Evolutionary conservation across 2,329 filamentous ascomycete genomes (phyloP), one percentile per base, ranked within the genome.

Genomic region (Botrytis medusae): DNA sequence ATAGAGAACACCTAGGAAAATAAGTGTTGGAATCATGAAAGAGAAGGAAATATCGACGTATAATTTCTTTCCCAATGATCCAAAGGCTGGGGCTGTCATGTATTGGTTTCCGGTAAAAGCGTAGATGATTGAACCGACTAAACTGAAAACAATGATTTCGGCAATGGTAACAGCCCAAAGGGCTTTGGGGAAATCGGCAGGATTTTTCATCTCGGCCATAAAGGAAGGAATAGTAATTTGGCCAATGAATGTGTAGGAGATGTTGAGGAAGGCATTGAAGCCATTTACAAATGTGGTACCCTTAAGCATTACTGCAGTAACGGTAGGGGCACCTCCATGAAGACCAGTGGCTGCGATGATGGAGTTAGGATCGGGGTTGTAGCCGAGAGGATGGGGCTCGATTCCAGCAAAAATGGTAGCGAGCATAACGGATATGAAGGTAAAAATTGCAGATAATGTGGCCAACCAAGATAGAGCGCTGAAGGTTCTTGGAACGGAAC

Each of bases 161-260:
- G 92, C 92, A 76, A 97, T 92, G 18, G 95, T 97, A 75, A 97
- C 94, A 2, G 91, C 92, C 89, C 94, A 97, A 1, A 98, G 88
- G 2, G 95, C 93, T 83, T 98, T 98, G 78, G 94, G 94, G 80
- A 98, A 98, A 77, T 98, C 95, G 73, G 88, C 90, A 2, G 89
- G 88, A 42, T 90, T 86, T 73, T 85, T 92, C 95, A 98, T 98
- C 83, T 98, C 95, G 5, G 95, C 94, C 76, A 98, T 98, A 84
- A 98, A 98, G 78, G 92, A 95, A 0, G 95, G 95, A 22, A 98
- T 87, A 0, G 95, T 97, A 79, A 97, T 97, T 81, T 98, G 95
- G 0, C 95, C 95, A 77, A 98, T 97, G 81, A 98, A 97, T 0
- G 95, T 97, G 82, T 97, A 98, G 83, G 91, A 93, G 80, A 98